Evolutionary conservation across 345 rosid genomes (phyloP), one percentile per base, ranked within the genome.

Genomic region (Moricandia arvensis): DNA sequence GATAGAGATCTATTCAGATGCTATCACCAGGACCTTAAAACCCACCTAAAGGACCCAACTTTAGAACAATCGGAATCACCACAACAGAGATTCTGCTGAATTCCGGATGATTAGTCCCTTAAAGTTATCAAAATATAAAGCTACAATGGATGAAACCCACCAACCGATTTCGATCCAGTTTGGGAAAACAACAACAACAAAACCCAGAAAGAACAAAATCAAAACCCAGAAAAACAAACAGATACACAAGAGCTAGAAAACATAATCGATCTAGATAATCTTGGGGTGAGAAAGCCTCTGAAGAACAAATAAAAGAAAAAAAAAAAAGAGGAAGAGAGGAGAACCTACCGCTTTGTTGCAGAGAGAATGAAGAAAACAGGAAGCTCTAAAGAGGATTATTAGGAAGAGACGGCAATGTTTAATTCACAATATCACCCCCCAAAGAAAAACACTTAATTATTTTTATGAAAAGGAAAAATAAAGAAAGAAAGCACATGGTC

Each of bases 331-430:
- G 64, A 57, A 69, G 64, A 57, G 30, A 51, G n/a, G 43, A 64
- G 61, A 53, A 74, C 35, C 27, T 68, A 68, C 75, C 75, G 41
- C 64, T 76, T 69, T 51, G 64, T 29, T 63, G 66, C 30, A 26
- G 9, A 43, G 63, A 75, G 57, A 38, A 34, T 37, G 62, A 53
- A 51, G 54, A 43, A 30, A 54, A 21, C 24, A 65, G 72, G 34
- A 16, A 75, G 53, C 69, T 35, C 67, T 51, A 37, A 16, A 16
- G 69, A 62, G 74, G 74, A 75, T 75, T 69, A 69, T 75, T 51
- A 69, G 58, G 79, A 53, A 8, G 74, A 68, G 74, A 75, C 58
- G 74, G 64, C 41, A 69, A 47, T 75, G 73, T 15, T 51, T 59
- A 59, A 75, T 75, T 75, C 69, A 69, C 63, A 38, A 68, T 59